Percentiles rank a stretch among this genome's conserved stretches.
phyloP scores from a whole-genome alignment of 2,329 filamentous ascomycete genomes.

The Aspergillus alliaceus region DNA sequence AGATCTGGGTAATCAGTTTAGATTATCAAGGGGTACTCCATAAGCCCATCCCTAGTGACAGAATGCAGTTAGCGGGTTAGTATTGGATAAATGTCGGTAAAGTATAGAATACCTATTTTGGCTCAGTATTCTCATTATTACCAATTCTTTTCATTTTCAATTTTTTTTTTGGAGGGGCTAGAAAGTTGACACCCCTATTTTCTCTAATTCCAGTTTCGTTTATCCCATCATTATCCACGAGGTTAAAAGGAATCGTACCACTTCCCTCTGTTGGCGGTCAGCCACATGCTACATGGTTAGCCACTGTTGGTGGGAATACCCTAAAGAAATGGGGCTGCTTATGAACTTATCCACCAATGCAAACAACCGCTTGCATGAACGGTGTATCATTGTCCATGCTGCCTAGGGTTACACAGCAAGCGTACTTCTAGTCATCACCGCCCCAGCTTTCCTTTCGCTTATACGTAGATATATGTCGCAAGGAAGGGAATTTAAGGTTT shows the following conservation, averaged over 20 bases:
- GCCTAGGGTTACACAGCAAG: constrained; percentile 4
- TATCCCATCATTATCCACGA: neutral
- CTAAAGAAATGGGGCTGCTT: neutral
- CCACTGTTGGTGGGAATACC: constrained; percentile 13
- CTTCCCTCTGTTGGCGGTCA: constrained; percentile 15
- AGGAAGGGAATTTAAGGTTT: neutral
- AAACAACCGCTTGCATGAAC: constrained; percentile 22
- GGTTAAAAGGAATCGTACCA: neutral
- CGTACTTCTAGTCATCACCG: neutral
- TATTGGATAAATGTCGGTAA: neutral
- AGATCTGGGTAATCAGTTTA: neutral
- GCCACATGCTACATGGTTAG: constrained; percentile 18
- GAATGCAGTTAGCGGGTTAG: neutral
- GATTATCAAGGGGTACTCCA: neutral
- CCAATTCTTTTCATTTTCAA: neutral
- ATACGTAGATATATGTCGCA: neutral
- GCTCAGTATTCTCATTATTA: no score
- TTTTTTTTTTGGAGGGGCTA: neutral
- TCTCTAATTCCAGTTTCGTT: neutral
- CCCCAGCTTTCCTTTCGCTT: neutral
- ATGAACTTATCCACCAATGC: constrained; percentile 14
- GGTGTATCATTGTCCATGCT: constrained; percentile 2
- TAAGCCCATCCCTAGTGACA: neutral
- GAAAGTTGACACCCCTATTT: neutral
- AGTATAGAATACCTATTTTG: neutral